Conservation (phyloP, 2,329 filamentous ascomycete species). For the Cytospora mali region DNA sequence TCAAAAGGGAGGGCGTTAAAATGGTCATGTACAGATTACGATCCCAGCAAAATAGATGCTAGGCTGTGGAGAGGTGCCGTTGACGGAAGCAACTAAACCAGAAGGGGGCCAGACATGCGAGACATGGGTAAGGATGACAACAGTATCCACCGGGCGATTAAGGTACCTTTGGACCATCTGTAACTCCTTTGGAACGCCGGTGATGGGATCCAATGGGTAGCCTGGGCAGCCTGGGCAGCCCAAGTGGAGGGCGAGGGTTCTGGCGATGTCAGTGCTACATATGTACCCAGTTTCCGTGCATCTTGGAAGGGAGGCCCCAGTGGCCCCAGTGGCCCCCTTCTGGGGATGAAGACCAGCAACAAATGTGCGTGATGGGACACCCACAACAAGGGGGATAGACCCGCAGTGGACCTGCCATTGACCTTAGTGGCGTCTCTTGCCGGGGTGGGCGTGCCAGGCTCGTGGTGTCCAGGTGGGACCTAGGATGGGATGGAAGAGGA, state of each 20-base stretch:
- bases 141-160: constrained; percentile 12
- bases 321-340: not conserved
- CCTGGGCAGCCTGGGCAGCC: no score
- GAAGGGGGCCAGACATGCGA: constrained; percentile 44
- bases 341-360: not conserved
- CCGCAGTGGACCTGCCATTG: constrained; percentile 25
- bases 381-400: constrained; percentile 25
- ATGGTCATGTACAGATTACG: constrained; percentile 32
- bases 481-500: constrained; percentile 19
- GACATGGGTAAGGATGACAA: constrained; percentile 41
- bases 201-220: constrained; percentile 8
- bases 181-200: constrained; percentile 3
- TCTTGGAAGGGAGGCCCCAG: constrained; percentile 1
- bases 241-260: constrained; percentile 2
- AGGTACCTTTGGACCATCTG: constrained; percentile 5
- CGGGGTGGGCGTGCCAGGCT: constrained; percentile 21
- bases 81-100: constrained; percentile 42
- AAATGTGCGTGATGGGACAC: constrained; percentile 2
- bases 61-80: constrained; percentile 40
- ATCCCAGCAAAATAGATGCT: constrained; percentile 34
- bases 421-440: constrained; percentile 26
- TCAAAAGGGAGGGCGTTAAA: constrained; percentile 30
- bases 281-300: constrained; percentile 20
- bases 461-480: constrained; percentile 27
- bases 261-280: constrained; percentile 21